Base-by-base conservation (phyloP, 2,329 filamentous ascomycete species). In the Phaeosphaeria sp. region DNA sequence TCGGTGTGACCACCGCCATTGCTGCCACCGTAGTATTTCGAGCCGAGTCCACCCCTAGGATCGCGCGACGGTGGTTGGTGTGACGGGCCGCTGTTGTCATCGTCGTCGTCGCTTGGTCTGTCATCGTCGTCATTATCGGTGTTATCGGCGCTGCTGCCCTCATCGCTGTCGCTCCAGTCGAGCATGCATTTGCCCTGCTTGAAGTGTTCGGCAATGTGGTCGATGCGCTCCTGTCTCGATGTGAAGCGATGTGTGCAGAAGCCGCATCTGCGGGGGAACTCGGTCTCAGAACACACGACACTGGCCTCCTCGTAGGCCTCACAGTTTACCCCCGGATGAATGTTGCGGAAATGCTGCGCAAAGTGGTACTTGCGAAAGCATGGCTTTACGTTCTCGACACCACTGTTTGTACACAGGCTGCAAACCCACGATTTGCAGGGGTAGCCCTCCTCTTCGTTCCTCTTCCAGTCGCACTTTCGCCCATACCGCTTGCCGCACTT, bases 381-480 rank as follows among this genome's bases (percentile, higher is more conserved):
- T 6, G 74, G 73, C 57, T 73, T 74, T 30, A 76, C 72, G 22
- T 73, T 72, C 55, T 75, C 72, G 5, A 70, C 69, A 3, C 71
- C 72, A 25, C 68, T 64, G 43, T 58, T 67, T 15, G 60, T 63
- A 53, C 75, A 76, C 41, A 77, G 56, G 56, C 65, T 74, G 52
- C 74, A 76, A 2, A 72, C 62, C 73, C 72, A 74, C 7, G 66
- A 72, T 49, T 72, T 72, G 53, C 71, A 71, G 11, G 75, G 75
- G 51, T 77, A 77, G 9, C 70, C 71, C 51, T 77, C 73, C 53
- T 77, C 74, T 44, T 77, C 75, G 33, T 77, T 76, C 49, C 75
- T 65, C 62, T 76, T 77, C 75, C 74, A 77, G 62, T 77, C 75
- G 39, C 73, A 76, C 62, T 77, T 77, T 6, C 74, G 70, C 6